Base-by-base conservation (phyloP, 2,329 filamentous ascomycete genomes). In the Pseudogymnoascus sp. region DNA sequence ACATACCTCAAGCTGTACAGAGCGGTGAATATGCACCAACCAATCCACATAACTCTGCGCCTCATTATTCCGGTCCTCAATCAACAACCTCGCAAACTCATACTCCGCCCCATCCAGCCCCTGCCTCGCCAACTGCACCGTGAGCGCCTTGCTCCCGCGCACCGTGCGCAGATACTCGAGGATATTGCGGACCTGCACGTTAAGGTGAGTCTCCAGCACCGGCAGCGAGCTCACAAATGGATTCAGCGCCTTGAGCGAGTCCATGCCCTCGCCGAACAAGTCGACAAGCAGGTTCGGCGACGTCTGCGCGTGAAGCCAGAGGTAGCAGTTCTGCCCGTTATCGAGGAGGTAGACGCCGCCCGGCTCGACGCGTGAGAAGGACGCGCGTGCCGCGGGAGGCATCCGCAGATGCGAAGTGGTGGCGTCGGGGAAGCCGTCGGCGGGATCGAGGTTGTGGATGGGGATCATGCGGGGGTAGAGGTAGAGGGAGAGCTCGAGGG, bases 31-130 rank as follows among this genome's bases (percentile, higher is more conserved):
- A 75, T 96, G 90, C 63, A 99, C 94, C 71, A 99, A 80, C 94
- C 94, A 99, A 77, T 99, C 94, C 35, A 97, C 94, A 75, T 97
- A 99, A 73, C 90, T 96, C 77, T 96, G 92, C 36, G 94, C 94
- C 78, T 99, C 94, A 68, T 96, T 96, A 75, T 97, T 97, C 67
- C 94, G 84, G 72, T 99, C 94, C 76, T 99, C 94, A 33, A 96
- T 86, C 67, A 99, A 76, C 76, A 95, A 80, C 61, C 92, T 82
- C 6, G 94, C 94, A 79, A 97, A 99, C 75, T 99, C 94, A 71
- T 92, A 97, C 75, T 99, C 94, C 2, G 92, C 91, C 0, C 94
- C 94, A 71, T 99, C 94, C 3, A 97, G 81, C 0, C 92, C 92
- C 75, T 97, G 94, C 63, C 94, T 80, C 6, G 94, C 94, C 58